Base-by-base conservation (phyloP, 2,329 filamentous ascomycete genomes). In the Diaporthe helianthi region DNA sequence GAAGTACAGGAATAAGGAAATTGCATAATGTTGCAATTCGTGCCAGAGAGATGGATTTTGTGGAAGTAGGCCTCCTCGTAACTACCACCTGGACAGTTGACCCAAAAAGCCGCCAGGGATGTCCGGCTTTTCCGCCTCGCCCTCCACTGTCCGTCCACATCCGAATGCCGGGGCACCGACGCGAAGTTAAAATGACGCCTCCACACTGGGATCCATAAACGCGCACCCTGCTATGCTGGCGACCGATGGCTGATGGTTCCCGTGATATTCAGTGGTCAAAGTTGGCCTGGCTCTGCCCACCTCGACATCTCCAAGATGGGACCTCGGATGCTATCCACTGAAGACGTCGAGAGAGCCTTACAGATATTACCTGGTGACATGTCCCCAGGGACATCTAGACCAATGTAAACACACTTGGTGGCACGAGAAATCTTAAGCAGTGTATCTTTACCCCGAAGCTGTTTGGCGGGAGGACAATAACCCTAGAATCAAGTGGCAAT, bases 151-250 rank as follows among this genome's bases (percentile, higher is more conserved):
- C 22, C 19, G 26, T 13, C 22, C 19, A 19, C 26, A 41, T 17
- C 33, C 24, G 15, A 33, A 9, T 24, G 1, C 17, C 38, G 17
- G 17, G 41, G 9, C 58, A 24, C 26, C 31, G 22, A 61, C 41
- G 26, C 58, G 58, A 61, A 13, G 24, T 61, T 47, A 10, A 47
- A 61, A 61, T 61, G 41, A 61, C 26, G 10, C 10, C 58, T 47
- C 58, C 41, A 47, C 41, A 24, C 26, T 61, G 6, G 26, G 41
- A 8, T 31, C 58, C 41, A 24, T 61, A 7, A 61, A 47, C 29
- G 41, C 58, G 58, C 10, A 61, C 1, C 12, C 10, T 29, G 17
- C 19, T 10, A 24, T 61, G 7, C 3, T 61, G 13, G 38, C 2
- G 17, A 19, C 15, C 41, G 26, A 44, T 10, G 15, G 9, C 12